Percentiles rank a stretch among this genome's conserved stretches.
These are phyloP conservation scores for Naganishia vaughanmartiniae DNA, from an alignment of 768 basidiomycete species.

Conservation along the genomic window DNA sequence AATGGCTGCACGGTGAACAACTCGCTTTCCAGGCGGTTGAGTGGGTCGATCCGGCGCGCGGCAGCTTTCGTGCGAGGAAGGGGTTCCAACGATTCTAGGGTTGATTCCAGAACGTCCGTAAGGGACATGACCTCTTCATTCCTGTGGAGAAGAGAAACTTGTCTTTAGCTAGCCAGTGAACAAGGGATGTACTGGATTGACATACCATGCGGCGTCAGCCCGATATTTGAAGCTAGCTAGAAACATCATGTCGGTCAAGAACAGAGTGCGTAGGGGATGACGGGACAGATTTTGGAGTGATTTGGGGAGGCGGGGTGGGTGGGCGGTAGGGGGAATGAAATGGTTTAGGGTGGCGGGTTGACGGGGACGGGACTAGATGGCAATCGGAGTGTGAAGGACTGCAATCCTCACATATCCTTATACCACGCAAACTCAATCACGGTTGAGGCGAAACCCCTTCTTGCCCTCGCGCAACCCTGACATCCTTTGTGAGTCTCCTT, in stretches of 20 bases:
- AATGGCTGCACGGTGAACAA: constrained; percentile 5
- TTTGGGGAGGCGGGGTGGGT: background rate
- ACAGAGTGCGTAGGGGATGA: background rate
- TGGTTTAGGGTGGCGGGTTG: background rate
- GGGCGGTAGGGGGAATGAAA: background rate
- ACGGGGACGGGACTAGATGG: background rate
- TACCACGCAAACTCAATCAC: background rate
- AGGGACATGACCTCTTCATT: background rate
- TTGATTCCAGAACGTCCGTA: background rate
- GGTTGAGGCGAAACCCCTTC: background rate
- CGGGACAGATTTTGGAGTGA: background rate
- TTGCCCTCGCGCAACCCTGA: background rate
- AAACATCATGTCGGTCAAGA: background rate
- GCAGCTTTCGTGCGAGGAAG: constrained; percentile 1
- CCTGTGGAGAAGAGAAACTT: no score
- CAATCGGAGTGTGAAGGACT: background rate
- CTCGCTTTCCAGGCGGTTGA: constrained; percentile 13
- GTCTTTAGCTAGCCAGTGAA: no score
- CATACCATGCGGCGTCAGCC: background rate
- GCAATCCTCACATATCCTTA: background rate
- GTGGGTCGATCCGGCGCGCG: constrained; percentile 6
- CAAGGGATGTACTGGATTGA: background rate
- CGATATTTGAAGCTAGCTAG: background rate
- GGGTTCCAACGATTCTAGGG: background rate
- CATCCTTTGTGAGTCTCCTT: background rate